A percentile compares a stretch with the other conserved stretches of the same genome.
These are phyloP conservation scores for Camelina laxa DNA, from an alignment of 345 rosid genomes.

Conservation along the genomic window DNA sequence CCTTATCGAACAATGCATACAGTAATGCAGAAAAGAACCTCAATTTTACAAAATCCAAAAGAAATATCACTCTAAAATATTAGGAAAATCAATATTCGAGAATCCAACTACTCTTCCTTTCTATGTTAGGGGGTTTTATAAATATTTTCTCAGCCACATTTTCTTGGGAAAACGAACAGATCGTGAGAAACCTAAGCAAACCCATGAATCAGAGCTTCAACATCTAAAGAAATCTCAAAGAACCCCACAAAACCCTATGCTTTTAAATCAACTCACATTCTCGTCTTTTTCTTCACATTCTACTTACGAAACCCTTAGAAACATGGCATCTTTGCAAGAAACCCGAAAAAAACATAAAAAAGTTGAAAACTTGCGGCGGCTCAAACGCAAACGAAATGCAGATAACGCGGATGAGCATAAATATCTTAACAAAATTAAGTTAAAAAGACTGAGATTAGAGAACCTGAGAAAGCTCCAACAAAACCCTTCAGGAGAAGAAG, in stretches of 20 bases:
- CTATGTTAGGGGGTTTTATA: not conserved
- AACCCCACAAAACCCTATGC: slow-evolving; percentile 31
- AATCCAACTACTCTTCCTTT: slow-evolving; percentile 29
- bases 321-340: not conserved
- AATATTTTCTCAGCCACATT: slow-evolving; percentile 18
- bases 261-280: slow-evolving; percentile 6
- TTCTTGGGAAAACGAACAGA: slow-evolving; percentile 32
- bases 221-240: slow-evolving; percentile 5
- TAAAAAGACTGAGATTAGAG: not conserved
- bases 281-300: slow-evolving; percentile 7
- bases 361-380: not conserved
- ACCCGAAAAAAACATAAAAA: not conserved
- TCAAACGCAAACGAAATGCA: slow-evolving; percentile 31
- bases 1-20: slow-evolving; percentile 29
- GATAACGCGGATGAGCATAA: slow-evolving; percentile 19
- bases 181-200: slow-evolving; percentile 31
- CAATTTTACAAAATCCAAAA: slow-evolving; percentile 5
- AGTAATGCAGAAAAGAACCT: slow-evolving; percentile 26
- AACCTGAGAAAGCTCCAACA: slow-evolving; percentile 36
- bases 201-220: slow-evolving; percentile 30
- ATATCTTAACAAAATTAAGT: not conserved
- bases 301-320: not conserved
- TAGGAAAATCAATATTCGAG: slow-evolving; percentile 26
- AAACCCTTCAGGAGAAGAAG: slow-evolving; percentile 10
- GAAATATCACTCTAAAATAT: slow-evolving; percentile 29